These are phyloP conservation scores for Trichocladium antarcticum DNA, from an alignment of 495 filamentous ascomycete genomes.

Conservation along the genomic window DNA sequence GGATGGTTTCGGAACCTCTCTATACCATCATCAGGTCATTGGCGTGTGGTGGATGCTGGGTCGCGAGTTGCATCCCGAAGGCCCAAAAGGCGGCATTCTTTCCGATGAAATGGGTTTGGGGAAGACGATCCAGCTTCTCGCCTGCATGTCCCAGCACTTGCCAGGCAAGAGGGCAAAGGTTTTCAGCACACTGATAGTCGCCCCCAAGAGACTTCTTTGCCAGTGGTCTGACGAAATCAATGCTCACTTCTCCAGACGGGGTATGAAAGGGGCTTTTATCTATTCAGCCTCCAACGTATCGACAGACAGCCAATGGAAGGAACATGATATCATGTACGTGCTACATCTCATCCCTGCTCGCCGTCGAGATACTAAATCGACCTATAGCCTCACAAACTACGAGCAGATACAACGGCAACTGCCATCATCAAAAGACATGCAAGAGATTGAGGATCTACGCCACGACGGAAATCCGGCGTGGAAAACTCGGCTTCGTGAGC, in stretches of 20 bases:
- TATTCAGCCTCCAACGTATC: not conserved
- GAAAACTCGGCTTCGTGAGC: not conserved
- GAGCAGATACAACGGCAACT: constrained; percentile 30
- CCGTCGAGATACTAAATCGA: not conserved
- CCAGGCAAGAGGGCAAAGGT: constrained; percentile 11
- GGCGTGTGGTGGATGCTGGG: constrained; percentile 48
- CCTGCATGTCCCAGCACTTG: constrained; percentile 41
- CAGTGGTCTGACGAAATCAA: constrained; percentile 50
- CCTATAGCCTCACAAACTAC: constrained; percentile 39
- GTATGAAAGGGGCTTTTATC: constrained; percentile 13
- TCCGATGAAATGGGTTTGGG: constrained; percentile 57
- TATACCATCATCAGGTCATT: constrained; percentile 46
- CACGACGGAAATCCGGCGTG: constrained; percentile 21
- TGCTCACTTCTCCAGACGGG: constrained; percentile 3
- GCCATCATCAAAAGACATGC: constrained; percentile 5
- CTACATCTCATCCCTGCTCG: not conserved
- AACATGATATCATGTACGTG: constrained; percentile 11
- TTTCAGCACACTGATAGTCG: constrained; percentile 37
- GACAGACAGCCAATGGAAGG: constrained; percentile 15
- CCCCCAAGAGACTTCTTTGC: constrained; percentile 40
- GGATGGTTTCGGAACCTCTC: constrained; percentile 27
- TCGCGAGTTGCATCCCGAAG: constrained; percentile 34
- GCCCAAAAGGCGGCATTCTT: constrained; percentile 44
- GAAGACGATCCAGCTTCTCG: constrained; percentile 45
- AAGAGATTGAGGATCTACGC: constrained; percentile 30